Conservation (phyloP, 768 basidiomycete species). For the Suillus luteus region DNA sequence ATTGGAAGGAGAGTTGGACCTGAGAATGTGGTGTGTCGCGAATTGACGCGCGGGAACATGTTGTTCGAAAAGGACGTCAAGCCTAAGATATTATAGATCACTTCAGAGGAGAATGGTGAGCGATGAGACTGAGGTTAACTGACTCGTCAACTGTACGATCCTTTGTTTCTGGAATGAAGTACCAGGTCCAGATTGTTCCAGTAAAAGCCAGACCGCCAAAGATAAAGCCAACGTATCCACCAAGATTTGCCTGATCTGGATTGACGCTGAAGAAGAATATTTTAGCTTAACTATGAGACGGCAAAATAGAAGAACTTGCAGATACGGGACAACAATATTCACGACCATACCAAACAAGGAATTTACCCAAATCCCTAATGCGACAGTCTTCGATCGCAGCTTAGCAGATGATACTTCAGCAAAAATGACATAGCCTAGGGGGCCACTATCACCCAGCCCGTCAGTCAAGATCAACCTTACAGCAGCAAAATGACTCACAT, state of each 20-base stretch:
- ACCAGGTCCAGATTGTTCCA: constrained; percentile 28
- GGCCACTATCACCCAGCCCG: constrained; percentile 20
- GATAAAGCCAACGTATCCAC: constrained; percentile 32
- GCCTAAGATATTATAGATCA: constrained; percentile 13
- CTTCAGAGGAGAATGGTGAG: not conserved
- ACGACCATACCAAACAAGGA: constrained; percentile 28
- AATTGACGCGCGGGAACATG: constrained; percentile 33
- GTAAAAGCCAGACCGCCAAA: constrained; percentile 27
- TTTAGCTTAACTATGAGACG: too few relatives aligned
- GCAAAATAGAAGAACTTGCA: constrained; percentile 18
- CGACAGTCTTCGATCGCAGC: constrained; percentile 33
- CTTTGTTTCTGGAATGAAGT: constrained; percentile 31
- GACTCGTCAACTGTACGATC: constrained; percentile 33
- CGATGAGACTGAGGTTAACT: constrained; percentile 12
- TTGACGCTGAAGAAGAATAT: constrained; percentile 21
- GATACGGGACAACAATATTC: constrained; percentile 31
- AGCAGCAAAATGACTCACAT: constrained; percentile 22
- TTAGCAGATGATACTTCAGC: constrained; percentile 33
- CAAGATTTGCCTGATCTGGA: constrained; percentile 29
- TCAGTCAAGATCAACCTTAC: not conserved
- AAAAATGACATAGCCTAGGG: constrained; percentile 31
- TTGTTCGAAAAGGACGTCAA: constrained; percentile 35
- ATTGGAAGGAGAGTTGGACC: constrained; percentile 1
- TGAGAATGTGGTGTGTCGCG: constrained; percentile 20
- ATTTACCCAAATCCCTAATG: constrained; percentile 28